Evolutionary conservation across 345 rosid genomes (phyloP).

Genomic region (Linum tenue): DNA sequence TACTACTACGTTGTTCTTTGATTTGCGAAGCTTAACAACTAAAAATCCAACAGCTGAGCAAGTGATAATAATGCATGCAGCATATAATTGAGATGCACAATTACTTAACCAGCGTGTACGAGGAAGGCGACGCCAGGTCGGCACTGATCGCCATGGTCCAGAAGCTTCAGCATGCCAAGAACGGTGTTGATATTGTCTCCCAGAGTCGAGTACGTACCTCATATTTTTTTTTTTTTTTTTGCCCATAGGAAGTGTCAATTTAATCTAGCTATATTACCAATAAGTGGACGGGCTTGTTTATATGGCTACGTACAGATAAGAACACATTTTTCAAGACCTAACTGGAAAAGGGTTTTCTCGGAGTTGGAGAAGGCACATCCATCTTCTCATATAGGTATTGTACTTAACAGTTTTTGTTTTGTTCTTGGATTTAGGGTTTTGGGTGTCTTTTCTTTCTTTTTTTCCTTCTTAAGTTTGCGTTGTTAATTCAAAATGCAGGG

Average conservation of each 20-base stretch:
- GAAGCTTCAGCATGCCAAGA: slow-evolving; percentile 85
- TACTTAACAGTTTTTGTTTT: background rate
- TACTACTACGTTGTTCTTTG: background rate
- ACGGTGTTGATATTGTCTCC: slow-evolving; percentile 85
- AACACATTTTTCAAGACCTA: slow-evolving; percentile 93
- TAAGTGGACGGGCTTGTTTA: background rate
- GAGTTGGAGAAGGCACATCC: slow-evolving; percentile 51
- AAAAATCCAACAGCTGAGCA: too few relatives aligned
- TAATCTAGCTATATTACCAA: too few relatives aligned
- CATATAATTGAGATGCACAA: slow-evolving; percentile 94
- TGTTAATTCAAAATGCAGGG: slow-evolving; percentile 33
- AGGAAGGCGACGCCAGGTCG: slow-evolving; percentile 95
- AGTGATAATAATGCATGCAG: slow-evolving; percentile 21
- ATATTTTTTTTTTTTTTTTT: background rate
- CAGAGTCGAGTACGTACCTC: slow-evolving; percentile 60
- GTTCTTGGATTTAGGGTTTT: background rate
- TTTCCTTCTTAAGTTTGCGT: background rate
- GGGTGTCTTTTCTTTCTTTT: background rate
- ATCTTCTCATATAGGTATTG: slow-evolving; percentile 56
- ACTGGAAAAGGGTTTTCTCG: slow-evolving; percentile 83
- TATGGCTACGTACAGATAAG: slow-evolving; percentile 43
- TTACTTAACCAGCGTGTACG: slow-evolving; percentile 89
- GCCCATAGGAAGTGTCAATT: too few relatives aligned
- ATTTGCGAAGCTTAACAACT: too few relatives aligned
- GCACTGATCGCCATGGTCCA: slow-evolving; percentile 93